Evolutionary conservation across 768 basidiomycete species (phyloP), one percentile per base, ranked within the genome.

Genomic region (Pisolithus albus): DNA sequence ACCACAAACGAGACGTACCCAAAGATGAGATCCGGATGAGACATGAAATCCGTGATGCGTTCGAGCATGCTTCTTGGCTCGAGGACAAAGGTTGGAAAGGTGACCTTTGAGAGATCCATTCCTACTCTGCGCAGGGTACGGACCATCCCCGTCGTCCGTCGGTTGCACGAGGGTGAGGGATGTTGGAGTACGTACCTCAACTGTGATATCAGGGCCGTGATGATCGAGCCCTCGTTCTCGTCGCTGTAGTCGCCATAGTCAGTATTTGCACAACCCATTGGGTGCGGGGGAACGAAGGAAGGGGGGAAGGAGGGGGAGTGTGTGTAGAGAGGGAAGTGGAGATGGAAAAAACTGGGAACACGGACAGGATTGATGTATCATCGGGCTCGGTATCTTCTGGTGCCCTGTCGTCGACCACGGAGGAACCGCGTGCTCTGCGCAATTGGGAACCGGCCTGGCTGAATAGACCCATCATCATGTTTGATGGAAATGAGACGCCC

Each of bases 11-110:
- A 51, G 56, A 75, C 88, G 70, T 69, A 83, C 92, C 91, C 90
- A 71, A 95, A 95, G 61, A 97, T 81, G 64, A 98, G 84, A 72
- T 99, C 94, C 28, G 96, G 93, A 70, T 98, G 96, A 51, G 92
- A 87, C 86, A 98, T 94, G 71, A 99, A 99, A 74, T 99, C 95
- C 32, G 96, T 98, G 61, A 99, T 95, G 58, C 96, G 84, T 74
- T 99, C 96, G 45, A 97, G 81, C 88, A 97, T 92, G 61, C 90
- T 92, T 63, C 96, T 76, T 5, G 96, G 96, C 71, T 99, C 95
- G 52, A 99, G 82, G 0, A 99, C 95, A 62, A 98, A 99, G 0
- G 86, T 88, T 37, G 91, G 92, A 67, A 92, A 88, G 15, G 92
- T 92, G 55, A 98, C 92, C 70, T 92, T 87, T 57, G 83, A 85